phyloP scores from a whole-genome alignment of 2,329 filamentous ascomycete species.

The Fusarium sacchari region DNA sequence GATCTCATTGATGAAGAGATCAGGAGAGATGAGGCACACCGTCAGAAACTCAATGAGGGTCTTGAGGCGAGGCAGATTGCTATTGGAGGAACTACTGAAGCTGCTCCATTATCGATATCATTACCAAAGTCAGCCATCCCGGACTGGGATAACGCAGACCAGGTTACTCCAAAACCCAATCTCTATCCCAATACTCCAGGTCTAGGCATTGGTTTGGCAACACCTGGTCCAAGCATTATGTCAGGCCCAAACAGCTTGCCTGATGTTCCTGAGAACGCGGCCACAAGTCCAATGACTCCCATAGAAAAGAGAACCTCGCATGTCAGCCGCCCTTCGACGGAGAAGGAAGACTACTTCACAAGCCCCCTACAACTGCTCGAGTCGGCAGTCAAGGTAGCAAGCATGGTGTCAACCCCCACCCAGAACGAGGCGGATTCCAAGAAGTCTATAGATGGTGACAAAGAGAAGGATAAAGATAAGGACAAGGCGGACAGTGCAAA shows the following conservation, averaged over 20 bases:
- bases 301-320: conserved; percentile 67
- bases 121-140: conserved; percentile 50
- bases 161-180: conserved; percentile 70
- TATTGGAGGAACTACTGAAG: conserved; percentile 53
- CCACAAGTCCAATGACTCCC: conserved; percentile 54
- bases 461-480: conserved; percentile 59
- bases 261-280: conserved; percentile 59
- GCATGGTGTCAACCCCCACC: conserved; percentile 57
- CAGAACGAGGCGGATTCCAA: conserved; percentile 61
- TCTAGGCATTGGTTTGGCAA: conserved; percentile 80
- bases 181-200: conserved; percentile 78
- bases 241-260: conserved; percentile 50
- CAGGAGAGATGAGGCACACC: conserved; percentile 77
- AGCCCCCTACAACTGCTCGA: conserved; percentile 63
- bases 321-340: conserved; percentile 68
- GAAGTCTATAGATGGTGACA: conserved; percentile 57
- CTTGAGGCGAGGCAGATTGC: conserved; percentile 67
- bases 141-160: conserved; percentile 55
- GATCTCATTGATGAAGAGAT: conserved; percentile 92
- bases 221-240: conserved; percentile 59
- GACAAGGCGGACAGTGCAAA: conserved; percentile 65
- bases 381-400: conserved; percentile 57
- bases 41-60: conserved; percentile 73
- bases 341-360: conserved; percentile 82
- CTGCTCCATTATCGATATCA: conserved; percentile 69